Conservation (phyloP, 2,329 filamentous ascomycete species). For the Lizonia empirigonia region DNA sequence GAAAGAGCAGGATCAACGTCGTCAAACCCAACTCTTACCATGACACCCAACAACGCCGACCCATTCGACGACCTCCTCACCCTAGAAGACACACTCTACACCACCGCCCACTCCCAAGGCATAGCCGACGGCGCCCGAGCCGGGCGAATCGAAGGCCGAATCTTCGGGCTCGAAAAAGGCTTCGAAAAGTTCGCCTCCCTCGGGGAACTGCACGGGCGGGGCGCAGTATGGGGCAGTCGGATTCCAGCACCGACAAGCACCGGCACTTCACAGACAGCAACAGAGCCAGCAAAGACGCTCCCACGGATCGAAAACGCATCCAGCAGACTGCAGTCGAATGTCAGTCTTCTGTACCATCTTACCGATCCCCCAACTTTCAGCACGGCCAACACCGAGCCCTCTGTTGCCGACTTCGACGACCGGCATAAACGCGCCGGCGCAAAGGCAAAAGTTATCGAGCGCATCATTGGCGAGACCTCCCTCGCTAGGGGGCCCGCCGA, state of each 20-base stretch:
- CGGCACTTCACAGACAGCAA: too few species aligned
- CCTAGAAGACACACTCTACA: constrained; percentile 75
- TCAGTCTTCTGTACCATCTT: constrained; percentile 74
- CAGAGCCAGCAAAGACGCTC: too few species aligned
- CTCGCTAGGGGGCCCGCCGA: too few species aligned
- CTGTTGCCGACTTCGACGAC: constrained; percentile 90
- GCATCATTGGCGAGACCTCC: constrained; percentile 61
- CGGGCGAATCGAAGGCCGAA: constrained; percentile 84
- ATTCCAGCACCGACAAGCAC: constrained; percentile 49
- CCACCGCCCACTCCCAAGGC: constrained; percentile 79
- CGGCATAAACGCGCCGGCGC: constrained; percentile 80
- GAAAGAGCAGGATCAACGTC: too few species aligned
- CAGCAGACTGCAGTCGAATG: constrained; percentile 75
- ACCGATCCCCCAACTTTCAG: constrained; percentile 78
- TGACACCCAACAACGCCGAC: constrained; percentile 40
- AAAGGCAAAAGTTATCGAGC: constrained; percentile 85
- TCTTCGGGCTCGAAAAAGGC: constrained; percentile 88
- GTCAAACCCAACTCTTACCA: too few species aligned
- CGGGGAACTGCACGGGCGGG: constrained; percentile 77
- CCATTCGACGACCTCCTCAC: constrained; percentile 63
- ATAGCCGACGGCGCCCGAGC: constrained; percentile 74
- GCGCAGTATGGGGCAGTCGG: constrained; percentile 82
- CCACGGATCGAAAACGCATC: too few species aligned
- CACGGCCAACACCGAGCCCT: constrained; percentile 83
- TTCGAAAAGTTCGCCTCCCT: constrained; percentile 90